phyloP scores from a whole-genome alignment of 1,139 yeast genomes.

The Taiozyma sp. region DNA sequence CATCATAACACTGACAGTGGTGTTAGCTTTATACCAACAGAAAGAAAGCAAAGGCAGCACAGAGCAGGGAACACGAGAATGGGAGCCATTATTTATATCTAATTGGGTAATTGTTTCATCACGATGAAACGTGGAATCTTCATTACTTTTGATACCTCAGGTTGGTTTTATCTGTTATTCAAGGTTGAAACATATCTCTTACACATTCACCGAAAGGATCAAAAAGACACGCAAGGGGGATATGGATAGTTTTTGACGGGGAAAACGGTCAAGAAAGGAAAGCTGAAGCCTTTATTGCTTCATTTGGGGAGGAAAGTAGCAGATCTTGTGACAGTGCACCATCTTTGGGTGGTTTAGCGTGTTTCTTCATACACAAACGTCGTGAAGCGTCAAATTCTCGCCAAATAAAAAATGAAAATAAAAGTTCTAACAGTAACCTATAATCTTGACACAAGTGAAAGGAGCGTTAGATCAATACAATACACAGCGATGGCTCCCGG shows the following conservation, averaged over 20 bases:
- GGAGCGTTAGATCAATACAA: background rate
- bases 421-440: no score
- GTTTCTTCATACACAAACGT: no score
- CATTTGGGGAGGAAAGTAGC: no score
- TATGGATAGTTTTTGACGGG: no score
- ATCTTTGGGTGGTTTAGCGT: no score
- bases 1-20: background rate
- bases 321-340: no score
- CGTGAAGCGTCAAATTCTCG: no score
- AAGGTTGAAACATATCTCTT: background rate
- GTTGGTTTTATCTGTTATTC: background rate
- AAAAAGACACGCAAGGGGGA: background rate
- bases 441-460: background rate
- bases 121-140: background rate
- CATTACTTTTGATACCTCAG: background rate
- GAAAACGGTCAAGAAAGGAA: no score
- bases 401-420: no score
- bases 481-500: slow-evolving; percentile 49
- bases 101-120: background rate
- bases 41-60: background rate
- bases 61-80: background rate
- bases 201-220: background rate
- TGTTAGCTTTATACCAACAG: background rate
- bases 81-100: background rate
- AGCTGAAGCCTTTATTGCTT: no score